phyloP scores from a whole-genome alignment of 345 rosid species.

The Conringia planisiliqua region DNA sequence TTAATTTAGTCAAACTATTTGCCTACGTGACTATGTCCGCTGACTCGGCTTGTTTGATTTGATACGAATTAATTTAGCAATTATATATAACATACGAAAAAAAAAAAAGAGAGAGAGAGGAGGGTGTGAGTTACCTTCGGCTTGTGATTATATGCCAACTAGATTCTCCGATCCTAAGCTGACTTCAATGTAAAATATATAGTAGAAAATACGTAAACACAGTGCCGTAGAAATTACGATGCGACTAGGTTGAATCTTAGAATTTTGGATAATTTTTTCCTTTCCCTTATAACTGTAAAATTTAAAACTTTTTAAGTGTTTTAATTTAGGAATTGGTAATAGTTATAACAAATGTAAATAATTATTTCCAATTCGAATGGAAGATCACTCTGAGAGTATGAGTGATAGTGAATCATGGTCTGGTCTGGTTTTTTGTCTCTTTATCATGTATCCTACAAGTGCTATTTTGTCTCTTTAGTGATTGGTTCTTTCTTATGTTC shows the following conservation, averaged over 20 bases:
- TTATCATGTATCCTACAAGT: background rate
- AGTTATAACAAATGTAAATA: background rate
- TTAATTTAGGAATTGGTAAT: background rate
- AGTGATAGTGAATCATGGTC: background rate
- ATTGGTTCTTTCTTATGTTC: background rate
- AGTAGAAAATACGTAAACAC: background rate
- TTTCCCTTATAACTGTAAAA: background rate
- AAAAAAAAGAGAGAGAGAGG: background rate
- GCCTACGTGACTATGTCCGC: conserved; percentile 8
- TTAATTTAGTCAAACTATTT: conserved; percentile 17
- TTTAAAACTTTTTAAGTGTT: background rate
- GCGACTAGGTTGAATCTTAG: background rate
- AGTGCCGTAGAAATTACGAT: conserved; percentile 17
- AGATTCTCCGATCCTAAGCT: background rate
- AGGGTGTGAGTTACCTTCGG: background rate
- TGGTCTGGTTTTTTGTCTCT: background rate
- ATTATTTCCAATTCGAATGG: background rate
- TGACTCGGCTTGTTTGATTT: background rate
- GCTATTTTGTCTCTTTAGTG: background rate
- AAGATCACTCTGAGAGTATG: background rate
- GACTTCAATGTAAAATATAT: background rate
- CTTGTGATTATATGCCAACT: background rate
- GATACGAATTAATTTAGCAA: background rate
- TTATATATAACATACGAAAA: background rate
- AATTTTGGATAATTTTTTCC: background rate